These are phyloP conservation scores for Avena sativa DNA, from an alignment of 176 grass and related monocot genomes.

Conservation along the genomic window DNA sequence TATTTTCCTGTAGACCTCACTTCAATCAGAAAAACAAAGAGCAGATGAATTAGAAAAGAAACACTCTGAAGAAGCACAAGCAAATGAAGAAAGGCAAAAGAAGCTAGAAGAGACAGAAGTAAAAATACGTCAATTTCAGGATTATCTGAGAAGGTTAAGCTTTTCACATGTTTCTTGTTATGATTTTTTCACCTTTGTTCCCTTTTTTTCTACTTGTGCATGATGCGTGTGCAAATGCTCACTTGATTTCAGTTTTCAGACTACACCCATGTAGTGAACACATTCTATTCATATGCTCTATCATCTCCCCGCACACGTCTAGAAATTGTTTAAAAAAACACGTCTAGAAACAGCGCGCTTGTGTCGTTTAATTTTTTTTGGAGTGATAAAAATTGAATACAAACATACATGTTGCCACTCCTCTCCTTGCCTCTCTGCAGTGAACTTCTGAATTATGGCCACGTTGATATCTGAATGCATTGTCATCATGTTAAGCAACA, in stretches of 20 bases:
- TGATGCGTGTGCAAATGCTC: background rate
- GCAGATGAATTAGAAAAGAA: slow-evolving; percentile 80
- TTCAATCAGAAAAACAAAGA: slow-evolving; percentile 81
- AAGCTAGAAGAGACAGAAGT: slow-evolving; percentile 84
- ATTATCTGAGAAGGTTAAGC: slow-evolving; percentile 78
- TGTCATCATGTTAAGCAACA: slow-evolving; percentile 8
- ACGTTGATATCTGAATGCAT: slow-evolving; percentile 38
- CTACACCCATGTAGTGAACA: background rate
- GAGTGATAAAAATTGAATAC: background rate
- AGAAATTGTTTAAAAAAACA: background rate
- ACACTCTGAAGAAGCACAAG: slow-evolving; percentile 61
- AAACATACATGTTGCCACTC: background rate
- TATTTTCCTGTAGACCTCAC: slow-evolving; percentile 63
- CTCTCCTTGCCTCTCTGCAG: background rate
- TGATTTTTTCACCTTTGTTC: background rate
- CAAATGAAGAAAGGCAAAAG: slow-evolving; percentile 74
- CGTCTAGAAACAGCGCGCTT: background rate
- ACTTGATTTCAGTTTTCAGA: slow-evolving; percentile 5
- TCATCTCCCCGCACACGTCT: background rate
- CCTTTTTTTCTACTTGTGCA: slow-evolving; percentile 24
- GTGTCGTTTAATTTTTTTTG: background rate
- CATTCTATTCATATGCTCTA: slow-evolving; percentile 3
- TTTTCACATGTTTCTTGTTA: slow-evolving; percentile 37
- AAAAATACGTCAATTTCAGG: slow-evolving; percentile 87
- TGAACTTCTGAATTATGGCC: background rate